A percentile compares a stretch with the other conserved stretches of the same genome.
Evolutionary conservation across 2,329 filamentous ascomycete genomes (phyloP).

Genomic region (Neophaeococcomyces aloes): DNA sequence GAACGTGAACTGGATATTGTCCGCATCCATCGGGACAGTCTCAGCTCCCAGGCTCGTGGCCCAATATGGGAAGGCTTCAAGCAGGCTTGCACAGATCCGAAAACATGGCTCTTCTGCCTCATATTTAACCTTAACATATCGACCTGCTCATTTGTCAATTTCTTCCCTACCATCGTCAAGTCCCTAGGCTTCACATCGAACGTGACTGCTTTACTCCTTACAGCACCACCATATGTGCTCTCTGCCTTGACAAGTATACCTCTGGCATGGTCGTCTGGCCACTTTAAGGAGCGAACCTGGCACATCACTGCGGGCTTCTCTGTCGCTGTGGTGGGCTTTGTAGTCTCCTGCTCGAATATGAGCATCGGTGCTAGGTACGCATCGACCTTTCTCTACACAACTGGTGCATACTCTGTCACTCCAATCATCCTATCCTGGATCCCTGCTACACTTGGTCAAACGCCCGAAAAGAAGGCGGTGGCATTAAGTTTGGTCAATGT

Average conservation of each 20-base stretch:
- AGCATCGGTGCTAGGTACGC: slow-evolving; percentile 25
- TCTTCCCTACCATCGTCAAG: slow-evolving; percentile 25
- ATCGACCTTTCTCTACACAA: slow-evolving; percentile 25
- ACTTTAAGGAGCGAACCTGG: slow-evolving; percentile 50
- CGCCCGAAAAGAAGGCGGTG: slow-evolving; percentile 34
- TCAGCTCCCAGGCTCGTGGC: slow-evolving; percentile 31
- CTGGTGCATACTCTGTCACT: slow-evolving; percentile 27
- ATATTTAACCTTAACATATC: slow-evolving; percentile 26
- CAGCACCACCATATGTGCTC: slow-evolving; percentile 20
- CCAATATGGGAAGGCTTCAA: slow-evolving; percentile 32
- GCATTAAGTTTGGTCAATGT: slow-evolving; percentile 32
- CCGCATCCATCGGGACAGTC: slow-evolving; percentile 33
- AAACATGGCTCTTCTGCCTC: background rate
- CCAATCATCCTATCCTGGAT: slow-evolving; percentile 35
- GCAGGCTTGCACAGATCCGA: background rate
- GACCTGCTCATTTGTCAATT: slow-evolving; percentile 41
- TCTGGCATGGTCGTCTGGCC: slow-evolving; percentile 21
- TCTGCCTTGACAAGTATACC: slow-evolving; percentile 18
- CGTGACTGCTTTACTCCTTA: slow-evolving; percentile 16
- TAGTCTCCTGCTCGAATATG: slow-evolving; percentile 35
- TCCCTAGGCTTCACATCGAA: slow-evolving; percentile 8
- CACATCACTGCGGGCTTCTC: slow-evolving; percentile 54
- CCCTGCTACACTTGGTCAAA: slow-evolving; percentile 48
- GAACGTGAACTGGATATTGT: slow-evolving; percentile 31
- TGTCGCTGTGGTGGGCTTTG: slow-evolving; percentile 41